Conservation (phyloP, 176 grass and related monocot species). For the Oryza meyeriana region DNA sequence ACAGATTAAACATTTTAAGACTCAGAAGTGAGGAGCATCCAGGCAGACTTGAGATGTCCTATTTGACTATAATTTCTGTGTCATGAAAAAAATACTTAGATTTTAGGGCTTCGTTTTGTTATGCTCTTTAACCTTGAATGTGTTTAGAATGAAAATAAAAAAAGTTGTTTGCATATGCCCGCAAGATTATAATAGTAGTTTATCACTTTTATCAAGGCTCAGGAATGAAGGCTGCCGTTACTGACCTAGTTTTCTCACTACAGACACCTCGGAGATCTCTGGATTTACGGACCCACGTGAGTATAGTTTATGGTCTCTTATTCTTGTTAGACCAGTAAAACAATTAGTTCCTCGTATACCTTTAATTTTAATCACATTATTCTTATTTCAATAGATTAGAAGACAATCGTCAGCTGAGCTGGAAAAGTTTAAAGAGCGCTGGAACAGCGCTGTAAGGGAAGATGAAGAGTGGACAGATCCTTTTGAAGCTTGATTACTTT, state of each 20-base stretch:
- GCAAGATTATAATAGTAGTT: background rate
- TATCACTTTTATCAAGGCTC: background rate
- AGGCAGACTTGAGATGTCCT: background rate
- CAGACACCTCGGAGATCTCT: constrained; percentile 70
- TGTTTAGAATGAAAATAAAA: background rate
- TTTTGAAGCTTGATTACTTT: constrained; percentile 42
- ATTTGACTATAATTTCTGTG: background rate
- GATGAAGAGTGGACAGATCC: constrained; percentile 79
- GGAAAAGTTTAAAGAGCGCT: constrained; percentile 77
- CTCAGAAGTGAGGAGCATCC: background rate
- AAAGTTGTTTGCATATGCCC: background rate
- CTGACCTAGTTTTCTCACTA: background rate
- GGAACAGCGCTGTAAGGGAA: constrained; percentile 76
- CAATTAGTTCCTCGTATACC: background rate
- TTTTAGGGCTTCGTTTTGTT: background rate
- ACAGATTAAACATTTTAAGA: background rate
- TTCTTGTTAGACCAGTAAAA: background rate
- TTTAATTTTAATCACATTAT: background rate
- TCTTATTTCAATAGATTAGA: constrained; percentile 59
- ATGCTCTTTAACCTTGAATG: background rate
- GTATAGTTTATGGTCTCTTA: constrained; percentile 15
- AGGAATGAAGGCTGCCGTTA: background rate
- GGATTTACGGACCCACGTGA: constrained; percentile 83
- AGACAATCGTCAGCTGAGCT: constrained; percentile 91
- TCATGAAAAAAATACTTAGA: background rate